Percentiles rank a stretch among this genome's conserved stretches.
Conservation (phyloP, 192 early-diverging fungal species). For the Chytriomyces confervae region DNA sequence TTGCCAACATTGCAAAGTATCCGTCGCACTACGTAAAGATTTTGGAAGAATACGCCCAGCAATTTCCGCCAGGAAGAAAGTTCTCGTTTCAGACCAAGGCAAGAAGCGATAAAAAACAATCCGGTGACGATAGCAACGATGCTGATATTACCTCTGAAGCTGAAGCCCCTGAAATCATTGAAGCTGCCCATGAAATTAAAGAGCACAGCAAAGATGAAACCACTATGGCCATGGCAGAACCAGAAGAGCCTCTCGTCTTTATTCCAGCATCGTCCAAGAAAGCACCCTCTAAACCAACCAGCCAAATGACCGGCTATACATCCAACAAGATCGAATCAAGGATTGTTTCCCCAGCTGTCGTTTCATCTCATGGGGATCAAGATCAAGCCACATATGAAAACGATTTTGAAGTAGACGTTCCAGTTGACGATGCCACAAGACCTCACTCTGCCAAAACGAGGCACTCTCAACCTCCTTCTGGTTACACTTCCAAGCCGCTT, state of each 20-base stretch:
- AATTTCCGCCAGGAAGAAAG: background rate
- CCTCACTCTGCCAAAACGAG: no score
- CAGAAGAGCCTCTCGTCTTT: background rate
- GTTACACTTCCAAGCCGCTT: no score
- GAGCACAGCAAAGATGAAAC: background rate
- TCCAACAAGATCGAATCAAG: no score
- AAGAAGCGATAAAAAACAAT: background rate
- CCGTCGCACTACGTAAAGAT: conserved; percentile 45
- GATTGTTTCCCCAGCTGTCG: no score
- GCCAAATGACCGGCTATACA: no score
- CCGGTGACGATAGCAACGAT: background rate
- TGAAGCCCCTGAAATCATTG: background rate
- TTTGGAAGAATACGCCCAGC: conserved; percentile 38
- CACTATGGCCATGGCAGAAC: background rate
- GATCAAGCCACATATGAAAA: no score
- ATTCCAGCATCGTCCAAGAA: background rate
- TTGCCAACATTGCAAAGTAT: conserved; percentile 56
- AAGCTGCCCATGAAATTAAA: background rate
- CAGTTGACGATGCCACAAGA: no score
- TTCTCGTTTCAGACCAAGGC: background rate
- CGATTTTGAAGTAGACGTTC: no score
- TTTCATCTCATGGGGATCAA: no score
- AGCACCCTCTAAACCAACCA: no score
- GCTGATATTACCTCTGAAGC: background rate
- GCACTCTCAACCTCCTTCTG: no score